Evolutionary conservation across 2,329 filamentous ascomycete genomes (phyloP), one percentile per base, ranked within the genome.

Genomic region (Ophiosphaerella narmari): DNA sequence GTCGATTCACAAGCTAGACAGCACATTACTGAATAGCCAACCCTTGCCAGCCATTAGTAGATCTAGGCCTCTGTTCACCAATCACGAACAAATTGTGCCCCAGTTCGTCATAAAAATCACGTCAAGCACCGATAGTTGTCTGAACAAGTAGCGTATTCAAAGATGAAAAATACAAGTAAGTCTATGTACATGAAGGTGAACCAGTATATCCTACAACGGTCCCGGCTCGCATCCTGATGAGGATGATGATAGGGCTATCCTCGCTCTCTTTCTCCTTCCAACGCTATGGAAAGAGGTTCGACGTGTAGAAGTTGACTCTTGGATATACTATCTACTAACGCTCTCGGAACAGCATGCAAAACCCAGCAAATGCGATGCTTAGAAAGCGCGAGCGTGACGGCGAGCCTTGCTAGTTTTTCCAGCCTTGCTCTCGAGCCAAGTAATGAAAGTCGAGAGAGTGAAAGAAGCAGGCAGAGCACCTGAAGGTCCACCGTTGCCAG

Each of bases 401-500:
- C 46, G 46, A 14, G 29, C 36, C 45, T 47, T 37, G 9, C 21
- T 33, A 14, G 31, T n/a, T 18, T 24, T 13, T 26, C 41, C 55
- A 43, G 52, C 40, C 54, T 54, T 55, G 48, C 57, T 40, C 50
- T 58, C 44, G 31, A 66, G 60, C 63, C 63, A 66, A 16, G 54
- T 46, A 46, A 66, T 55, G 46, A 66, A 60, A 12, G 57, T 60
- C 43, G 60, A 53, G 37, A 66, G 50, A 12, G 61, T 63, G 57
- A 66, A 66, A 39, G 55, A 44, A 43, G 55, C 52, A 35, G 61
- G 61, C 18, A 65, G 52, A 44, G 48, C 50, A 9, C 35, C 26
- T 5, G 26, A 29, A 8, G 26, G 11, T 11, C 26, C 42, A 31
- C 43, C 46, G 35, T 44, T 75, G 48, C 75, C 75, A 55, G 47